Evolutionary conservation across 129 eudicot species (phyloP), one percentile per base, ranked within the genome.

Genomic region (Daucus carota): DNA sequence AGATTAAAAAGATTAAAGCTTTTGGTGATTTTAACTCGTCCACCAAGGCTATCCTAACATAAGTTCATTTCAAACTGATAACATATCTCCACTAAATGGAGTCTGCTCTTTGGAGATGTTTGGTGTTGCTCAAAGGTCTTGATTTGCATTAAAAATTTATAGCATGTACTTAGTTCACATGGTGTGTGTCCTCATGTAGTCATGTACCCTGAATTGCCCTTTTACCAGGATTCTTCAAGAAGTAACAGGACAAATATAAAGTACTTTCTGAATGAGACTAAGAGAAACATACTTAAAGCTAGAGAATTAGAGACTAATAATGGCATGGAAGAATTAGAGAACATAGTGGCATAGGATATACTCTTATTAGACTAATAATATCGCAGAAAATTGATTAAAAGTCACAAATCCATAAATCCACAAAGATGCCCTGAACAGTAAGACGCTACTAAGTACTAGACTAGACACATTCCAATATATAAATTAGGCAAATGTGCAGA

Each of bases 241-340:
- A 62, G 17, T 62, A 62, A 28, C 68, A 62, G 8, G 34, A 28
- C 28, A 12, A n/a, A n/a, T n/a, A 4, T 70, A 0, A 18, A 70
- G 73, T n/a, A 70, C 33, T 70, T 22, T 2, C 28, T 5, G 31
- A 69, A 20, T 69, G 67, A 20, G 28, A 18, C 16, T 10, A 41
- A 70, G 46, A 5, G 33, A 24, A 84, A 86, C 92, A 50, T 89
- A 94, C 99, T 94, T 94, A 83, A 94, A 91, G 87, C 99, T 94
- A 72, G 98, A n/a, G n/a, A n/a, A n/a, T n/a, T n/a, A n/a, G n/a
- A n/a, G n/a, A n/a, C n/a, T n/a, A n/a, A n/a, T n/a, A n/a, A n/a
- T n/a, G n/a, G n/a, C n/a, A n/a, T n/a, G n/a, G n/a, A n/a, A n/a
- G n/a, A n/a, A n/a, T n/a, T n/a, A n/a, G n/a, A n/a, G n/a, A n/a